phyloP scores from a whole-genome alignment of 805 yeast species.

The Cyberlindnera mrakii region DNA sequence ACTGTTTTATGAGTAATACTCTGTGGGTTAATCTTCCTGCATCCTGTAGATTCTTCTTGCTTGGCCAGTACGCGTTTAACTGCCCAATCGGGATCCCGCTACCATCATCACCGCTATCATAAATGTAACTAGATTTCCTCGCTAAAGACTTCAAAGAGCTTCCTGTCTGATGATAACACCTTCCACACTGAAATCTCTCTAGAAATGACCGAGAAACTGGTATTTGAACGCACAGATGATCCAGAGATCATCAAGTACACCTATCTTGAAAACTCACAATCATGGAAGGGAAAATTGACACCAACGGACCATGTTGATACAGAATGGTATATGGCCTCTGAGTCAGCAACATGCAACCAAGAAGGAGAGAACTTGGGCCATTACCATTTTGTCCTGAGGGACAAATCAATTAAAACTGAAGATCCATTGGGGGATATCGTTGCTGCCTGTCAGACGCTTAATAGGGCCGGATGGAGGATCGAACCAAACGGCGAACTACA shows the following conservation, averaged over 20 bases:
- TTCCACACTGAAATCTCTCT: too few relatives aligned
- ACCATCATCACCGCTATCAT: too few relatives aligned
- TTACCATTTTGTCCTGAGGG: conserved; percentile 30
- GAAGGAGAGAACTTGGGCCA: conserved; percentile 24
- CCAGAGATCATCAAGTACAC: conserved; percentile 30
- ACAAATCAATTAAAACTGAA: conserved; percentile 15
- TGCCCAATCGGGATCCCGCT: too few relatives aligned
- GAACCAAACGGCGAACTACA: conserved; percentile 23
- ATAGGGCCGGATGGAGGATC: conserved; percentile 29
- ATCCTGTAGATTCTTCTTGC: too few relatives aligned
- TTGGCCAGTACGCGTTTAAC: too few relatives aligned
- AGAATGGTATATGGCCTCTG: conserved; percentile 26
- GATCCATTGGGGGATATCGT: conserved; percentile 25
- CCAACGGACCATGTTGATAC: conserved; percentile 30
- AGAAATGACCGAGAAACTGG: conserved; percentile 1
- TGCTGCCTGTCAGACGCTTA: conserved; percentile 34
- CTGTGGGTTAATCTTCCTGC: too few relatives aligned
- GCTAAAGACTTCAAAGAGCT: too few relatives aligned
- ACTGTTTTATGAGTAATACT: neutral
- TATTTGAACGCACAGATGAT: conserved; percentile 17
- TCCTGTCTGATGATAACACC: too few relatives aligned
- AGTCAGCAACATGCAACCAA: conserved; percentile 13
- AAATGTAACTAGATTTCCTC: too few relatives aligned
- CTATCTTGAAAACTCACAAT: conserved; percentile 27
- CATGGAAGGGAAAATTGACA: conserved; percentile 30